phyloP scores from a whole-genome alignment of 352 stramenopile species.

The Phytophthora uliginosa region DNA sequence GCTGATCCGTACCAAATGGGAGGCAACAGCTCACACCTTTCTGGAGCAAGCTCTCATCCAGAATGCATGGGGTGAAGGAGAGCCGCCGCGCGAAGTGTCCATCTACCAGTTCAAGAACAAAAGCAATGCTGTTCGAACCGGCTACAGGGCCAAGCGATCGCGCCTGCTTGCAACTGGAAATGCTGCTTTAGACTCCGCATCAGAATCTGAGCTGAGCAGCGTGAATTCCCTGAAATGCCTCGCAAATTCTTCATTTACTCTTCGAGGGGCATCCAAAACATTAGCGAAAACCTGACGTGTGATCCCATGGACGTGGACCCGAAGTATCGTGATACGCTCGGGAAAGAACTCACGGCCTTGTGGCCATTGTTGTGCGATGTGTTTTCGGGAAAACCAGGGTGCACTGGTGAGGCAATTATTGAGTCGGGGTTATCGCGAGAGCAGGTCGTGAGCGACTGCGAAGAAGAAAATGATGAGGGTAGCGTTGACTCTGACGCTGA shows the following conservation, averaged over 20 bases:
- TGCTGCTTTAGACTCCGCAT: background rate
- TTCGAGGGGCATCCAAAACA: background rate
- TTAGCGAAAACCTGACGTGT: constrained; percentile 2
- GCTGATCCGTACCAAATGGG: background rate
- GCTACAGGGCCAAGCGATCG: background rate
- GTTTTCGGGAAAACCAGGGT: constrained; percentile 6
- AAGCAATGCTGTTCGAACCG: background rate
- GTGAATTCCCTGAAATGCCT: constrained; percentile 12
- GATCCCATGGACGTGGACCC: constrained; percentile 10
- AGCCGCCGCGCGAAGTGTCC: background rate
- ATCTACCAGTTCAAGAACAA: background rate
- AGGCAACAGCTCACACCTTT: background rate
- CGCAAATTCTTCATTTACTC: constrained; percentile 1
- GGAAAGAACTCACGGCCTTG: constrained; percentile 6
- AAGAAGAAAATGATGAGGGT: background rate
- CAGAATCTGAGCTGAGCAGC: background rate
- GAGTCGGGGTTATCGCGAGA: constrained; percentile 3
- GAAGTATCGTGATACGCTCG: constrained; percentile 1
- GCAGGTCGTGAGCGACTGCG: background rate
- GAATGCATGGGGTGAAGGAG: background rate
- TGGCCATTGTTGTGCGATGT: constrained; percentile 18
- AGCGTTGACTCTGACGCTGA: background rate
- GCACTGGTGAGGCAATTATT: constrained; percentile 17
- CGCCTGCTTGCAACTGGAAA: background rate
- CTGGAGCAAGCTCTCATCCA: background rate